Base-by-base conservation (phyloP, 441 rosid species). In the Daphne laureola region DNA sequence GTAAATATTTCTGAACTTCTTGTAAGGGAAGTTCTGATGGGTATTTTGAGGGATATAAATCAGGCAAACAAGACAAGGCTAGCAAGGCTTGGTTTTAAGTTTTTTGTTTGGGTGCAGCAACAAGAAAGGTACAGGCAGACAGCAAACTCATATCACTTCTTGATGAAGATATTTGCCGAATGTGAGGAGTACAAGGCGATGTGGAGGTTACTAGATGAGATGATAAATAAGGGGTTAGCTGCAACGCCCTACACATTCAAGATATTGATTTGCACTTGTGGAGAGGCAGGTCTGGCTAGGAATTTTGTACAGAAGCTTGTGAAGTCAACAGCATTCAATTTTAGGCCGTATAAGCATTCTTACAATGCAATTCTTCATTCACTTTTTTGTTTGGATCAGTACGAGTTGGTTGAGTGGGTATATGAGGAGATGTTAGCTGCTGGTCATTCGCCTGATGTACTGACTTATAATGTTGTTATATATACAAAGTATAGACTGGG, bases 341-440 rank as follows among this genome's bases (percentile, higher is more conserved):
- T 62, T 52, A 68, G 92, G 66, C 97, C 97, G 2, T 89, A 63
- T 46, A 86, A 73, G 53, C 82, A 89, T 50, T 78, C 95, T 0
- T 89, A 82, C 61, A 89, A 79, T 56, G 97, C 95, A 1, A 66
- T 89, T 52, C 49, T 89, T 49, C 78, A 74, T 49, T 75, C 77
- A 2, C 84, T 86, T 66, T 65, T 82, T 16, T 55, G 55, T 17
- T 17, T 79, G 60, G 78, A 69, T 26, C 82, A 84, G 55, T 86
- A 86, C 67, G 79, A 65, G 69, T 73, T 89, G 76, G 82, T 89
- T 21, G 95, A 86, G 66, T 84, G 95, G 95, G 90, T 86, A 8
- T 76, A 84, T 57, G 78, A 76, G 62, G 75, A 73, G 64, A 89
- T 89, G 95, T 53, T 81, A 43, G 74, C 63, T 16, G 83, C 77